Conservation (phyloP, 1,284 basidiomycete genomes). For the Cronartium quercuum region DNA sequence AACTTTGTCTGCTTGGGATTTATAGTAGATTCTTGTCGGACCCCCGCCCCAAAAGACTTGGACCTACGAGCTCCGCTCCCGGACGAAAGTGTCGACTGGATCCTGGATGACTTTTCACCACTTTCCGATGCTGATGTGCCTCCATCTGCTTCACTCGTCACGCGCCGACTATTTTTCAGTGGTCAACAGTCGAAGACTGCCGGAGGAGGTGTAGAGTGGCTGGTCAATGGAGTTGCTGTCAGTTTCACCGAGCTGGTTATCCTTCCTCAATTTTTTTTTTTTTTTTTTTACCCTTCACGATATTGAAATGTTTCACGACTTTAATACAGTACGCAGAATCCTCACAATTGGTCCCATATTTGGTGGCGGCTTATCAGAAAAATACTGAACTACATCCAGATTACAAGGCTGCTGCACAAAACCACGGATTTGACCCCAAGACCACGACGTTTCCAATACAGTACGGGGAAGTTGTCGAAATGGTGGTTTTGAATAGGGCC, state of each 20-base stretch:
- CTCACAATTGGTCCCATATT: neutral
- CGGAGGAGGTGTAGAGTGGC: slow-evolving; percentile 25
- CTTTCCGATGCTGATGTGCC: slow-evolving; percentile 1
- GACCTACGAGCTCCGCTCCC: slow-evolving; percentile 6
- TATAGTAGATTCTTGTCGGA: too few species aligned
- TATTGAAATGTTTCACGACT: neutral
- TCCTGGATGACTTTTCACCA: slow-evolving; percentile 11
- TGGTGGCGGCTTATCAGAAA: neutral
- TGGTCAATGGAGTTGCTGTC: slow-evolving; percentile 26
- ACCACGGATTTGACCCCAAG: neutral
- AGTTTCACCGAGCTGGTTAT: neutral
- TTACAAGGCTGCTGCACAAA: neutral
- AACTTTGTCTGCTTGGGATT: too few species aligned
- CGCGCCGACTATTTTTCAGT: slow-evolving; percentile 23
- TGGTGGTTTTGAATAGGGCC: neutral
- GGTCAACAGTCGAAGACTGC: slow-evolving; percentile 13
- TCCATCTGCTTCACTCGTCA: slow-evolving; percentile 13
- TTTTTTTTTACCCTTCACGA: neutral
- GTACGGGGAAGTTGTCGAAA: neutral
- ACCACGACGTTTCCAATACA: neutral
- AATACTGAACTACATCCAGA: neutral
- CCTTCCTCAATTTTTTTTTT: neutral
- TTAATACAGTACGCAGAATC: neutral
- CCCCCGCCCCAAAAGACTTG: neutral
- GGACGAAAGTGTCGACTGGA: slow-evolving; percentile 11